Conservation (phyloP, 192 early-diverging fungal genomes). For the Coemansia sp. region DNA sequence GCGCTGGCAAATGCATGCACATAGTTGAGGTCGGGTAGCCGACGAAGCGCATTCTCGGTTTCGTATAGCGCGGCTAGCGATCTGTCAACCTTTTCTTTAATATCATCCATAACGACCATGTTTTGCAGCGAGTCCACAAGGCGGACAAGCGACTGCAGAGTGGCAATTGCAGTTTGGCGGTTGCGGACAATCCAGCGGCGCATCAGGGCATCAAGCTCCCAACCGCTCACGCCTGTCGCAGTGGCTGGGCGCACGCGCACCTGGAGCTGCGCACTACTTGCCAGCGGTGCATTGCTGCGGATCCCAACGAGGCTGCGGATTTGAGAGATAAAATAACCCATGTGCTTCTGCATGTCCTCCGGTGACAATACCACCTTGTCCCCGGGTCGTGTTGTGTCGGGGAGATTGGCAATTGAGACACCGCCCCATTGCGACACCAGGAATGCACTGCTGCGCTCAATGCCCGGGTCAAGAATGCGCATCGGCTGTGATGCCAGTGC, state of each 20-base stretch:
- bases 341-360: conserved; percentile 66
- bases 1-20: conserved; percentile 60
- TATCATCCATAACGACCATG: conserved; percentile 92
- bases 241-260: conserved; percentile 51
- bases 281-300: conserved; percentile 45
- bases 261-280: neutral
- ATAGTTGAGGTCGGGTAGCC: conserved; percentile 12
- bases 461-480: conserved; percentile 55
- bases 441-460: conserved; percentile 75
- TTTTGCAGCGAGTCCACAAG: conserved; percentile 79
- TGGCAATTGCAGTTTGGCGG: conserved; percentile 68
- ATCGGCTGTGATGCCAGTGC: conserved; percentile 66
- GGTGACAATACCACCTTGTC: conserved; percentile 26
- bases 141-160: conserved; percentile 76
- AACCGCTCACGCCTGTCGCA: conserved; percentile 69
- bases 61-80: conserved; percentile 43
- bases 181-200: conserved; percentile 72
- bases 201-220: conserved; percentile 79
- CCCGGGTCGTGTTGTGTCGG: conserved; percentile 7
- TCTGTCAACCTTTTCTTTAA: conserved; percentile 64
- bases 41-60: conserved; percentile 34
- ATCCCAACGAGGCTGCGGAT: conserved; percentile 83
- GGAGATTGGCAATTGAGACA: conserved; percentile 64
- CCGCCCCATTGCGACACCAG: conserved; percentile 96
- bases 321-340: conserved; percentile 81